Evolutionary conservation across 163 green algal genomes (phyloP).

Genomic region (Prototheca wickerhamii): DNA sequence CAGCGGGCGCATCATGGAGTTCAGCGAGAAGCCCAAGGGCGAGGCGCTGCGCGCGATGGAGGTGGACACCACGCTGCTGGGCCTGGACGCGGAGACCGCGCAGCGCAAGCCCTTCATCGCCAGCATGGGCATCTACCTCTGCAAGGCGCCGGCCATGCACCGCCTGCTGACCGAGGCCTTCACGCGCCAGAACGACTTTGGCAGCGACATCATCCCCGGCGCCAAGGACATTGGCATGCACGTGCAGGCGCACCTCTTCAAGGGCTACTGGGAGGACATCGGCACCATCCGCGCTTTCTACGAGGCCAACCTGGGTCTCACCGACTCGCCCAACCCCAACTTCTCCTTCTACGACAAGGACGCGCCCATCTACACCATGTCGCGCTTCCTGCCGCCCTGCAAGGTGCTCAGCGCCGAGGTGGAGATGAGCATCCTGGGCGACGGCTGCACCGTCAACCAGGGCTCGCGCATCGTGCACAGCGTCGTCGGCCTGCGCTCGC

Average conservation of each 20-base stretch:
- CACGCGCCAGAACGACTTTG: conserved; percentile 90
- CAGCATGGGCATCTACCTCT: conserved; percentile 99
- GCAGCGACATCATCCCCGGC: conserved; percentile 94
- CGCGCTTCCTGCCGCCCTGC: conserved; percentile 90
- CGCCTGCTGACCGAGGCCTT: conserved; percentile 60
- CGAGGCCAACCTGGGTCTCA: conserved; percentile 94
- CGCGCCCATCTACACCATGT: conserved; percentile 98
- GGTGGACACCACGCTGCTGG: conserved; percentile 95
- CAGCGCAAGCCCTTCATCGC: conserved; percentile 88
- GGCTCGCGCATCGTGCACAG: conserved; percentile 61
- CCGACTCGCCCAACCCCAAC: conserved; percentile 47
- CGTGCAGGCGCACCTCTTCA: conserved; percentile 73
- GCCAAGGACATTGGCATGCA: conserved; percentile 55
- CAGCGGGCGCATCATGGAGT: conserved; percentile 52
- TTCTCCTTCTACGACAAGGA: conserved; percentile 93
- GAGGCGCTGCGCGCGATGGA: conserved; percentile 88
- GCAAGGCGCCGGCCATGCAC: conserved; percentile 86
- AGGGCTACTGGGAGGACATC: conserved; percentile 98
- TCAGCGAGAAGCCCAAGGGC: conserved; percentile 95
- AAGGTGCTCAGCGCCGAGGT: conserved; percentile 67
- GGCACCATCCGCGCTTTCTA: conserved; percentile 98
- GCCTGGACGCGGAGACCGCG: conserved; percentile 43
- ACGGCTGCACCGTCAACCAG: conserved; percentile 61
- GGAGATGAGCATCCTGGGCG: conserved; percentile 63
- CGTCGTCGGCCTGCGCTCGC: conserved; percentile 86